Evolutionary conservation across 2,329 filamentous ascomycete species (phyloP).

Genomic region (Venturiaceae sp.): DNA sequence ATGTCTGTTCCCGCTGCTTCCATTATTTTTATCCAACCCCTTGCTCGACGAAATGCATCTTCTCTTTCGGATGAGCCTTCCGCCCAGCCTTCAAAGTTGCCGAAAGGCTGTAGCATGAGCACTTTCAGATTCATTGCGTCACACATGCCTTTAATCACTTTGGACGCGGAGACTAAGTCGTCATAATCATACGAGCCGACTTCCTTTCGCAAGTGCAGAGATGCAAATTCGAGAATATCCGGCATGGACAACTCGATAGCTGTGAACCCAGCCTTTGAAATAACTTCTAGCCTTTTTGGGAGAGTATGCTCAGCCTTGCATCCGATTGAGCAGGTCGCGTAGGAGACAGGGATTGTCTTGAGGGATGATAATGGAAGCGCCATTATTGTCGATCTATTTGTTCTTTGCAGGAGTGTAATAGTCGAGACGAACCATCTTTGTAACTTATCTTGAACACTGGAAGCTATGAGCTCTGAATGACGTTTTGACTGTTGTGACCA

Average conservation of each 20-base stretch:
- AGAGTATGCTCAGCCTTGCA: conserved; percentile 40
- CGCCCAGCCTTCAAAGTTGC: conserved; percentile 69
- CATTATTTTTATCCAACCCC: conserved; percentile 65
- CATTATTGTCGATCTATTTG: conserved; percentile 17
- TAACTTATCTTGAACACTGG: background rate
- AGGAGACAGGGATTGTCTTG: conserved; percentile 37
- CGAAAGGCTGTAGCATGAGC: conserved; percentile 66
- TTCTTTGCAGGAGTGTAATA: background rate
- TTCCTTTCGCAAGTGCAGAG: conserved; percentile 37
- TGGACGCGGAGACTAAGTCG: conserved; percentile 44
- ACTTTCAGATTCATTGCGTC: conserved; percentile 47
- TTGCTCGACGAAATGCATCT: conserved; percentile 52
- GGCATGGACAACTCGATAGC: conserved; percentile 68
- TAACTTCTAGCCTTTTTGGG: conserved; percentile 50
- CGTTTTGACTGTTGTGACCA: background rate
- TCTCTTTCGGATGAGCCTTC: conserved; percentile 46
- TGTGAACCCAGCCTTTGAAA: conserved; percentile 55
- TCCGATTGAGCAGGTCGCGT: conserved; percentile 48
- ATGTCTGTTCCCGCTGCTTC: conserved; percentile 58
- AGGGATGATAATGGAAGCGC: conserved; percentile 24
- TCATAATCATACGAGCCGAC: conserved; percentile 51
- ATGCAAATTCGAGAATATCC: conserved; percentile 57
- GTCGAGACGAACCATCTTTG: background rate
- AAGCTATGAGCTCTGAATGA: background rate
- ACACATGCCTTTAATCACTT: conserved; percentile 45